Percentiles rank a stretch among this genome's conserved stretches.
These are phyloP conservation scores for Dentipellis sp. DNA, from an alignment of 768 basidiomycete genomes.

Conservation along the genomic window DNA sequence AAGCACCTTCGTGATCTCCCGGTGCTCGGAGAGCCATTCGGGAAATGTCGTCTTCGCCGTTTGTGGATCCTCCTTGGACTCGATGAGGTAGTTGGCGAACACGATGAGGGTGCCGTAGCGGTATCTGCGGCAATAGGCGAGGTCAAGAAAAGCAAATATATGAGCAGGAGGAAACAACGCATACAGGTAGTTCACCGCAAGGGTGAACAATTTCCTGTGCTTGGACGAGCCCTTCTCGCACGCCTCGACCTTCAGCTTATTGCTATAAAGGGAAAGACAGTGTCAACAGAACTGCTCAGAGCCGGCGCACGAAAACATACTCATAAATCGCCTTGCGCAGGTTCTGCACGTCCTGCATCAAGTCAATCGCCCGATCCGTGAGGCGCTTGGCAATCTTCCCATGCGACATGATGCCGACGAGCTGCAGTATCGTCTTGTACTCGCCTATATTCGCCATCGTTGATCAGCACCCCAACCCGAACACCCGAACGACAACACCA, in stretches of 20 bases:
- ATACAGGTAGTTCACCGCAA: conserved; percentile 86
- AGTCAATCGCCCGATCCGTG: conserved; percentile 81
- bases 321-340: conserved; percentile 92
- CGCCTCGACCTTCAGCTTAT: conserved; percentile 85
- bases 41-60: conserved; percentile 49
- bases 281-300: background rate
- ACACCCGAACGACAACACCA: conserved; percentile 1
- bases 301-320: conserved; percentile 34
- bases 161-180: conserved; percentile 14
- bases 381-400: conserved; percentile 90
- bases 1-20: conserved; percentile 76
- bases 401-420: conserved; percentile 84
- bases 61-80: conserved; percentile 36
- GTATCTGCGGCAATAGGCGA: conserved; percentile 36
- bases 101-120: conserved; percentile 90
- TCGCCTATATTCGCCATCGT: conserved; percentile 48
- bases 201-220: conserved; percentile 59
- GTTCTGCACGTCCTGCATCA: conserved; percentile 96
- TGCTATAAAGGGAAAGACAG: conserved; percentile 35
- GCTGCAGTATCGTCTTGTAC: conserved; percentile 93
- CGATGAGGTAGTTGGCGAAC: conserved; percentile 91
- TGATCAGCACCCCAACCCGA: background rate
- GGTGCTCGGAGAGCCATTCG: conserved; percentile 71
- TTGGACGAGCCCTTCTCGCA: conserved; percentile 73
- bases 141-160: too few relatives aligned